phyloP scores from a whole-genome alignment of 257 asterid genomes.

The Solanum neorickii region DNA sequence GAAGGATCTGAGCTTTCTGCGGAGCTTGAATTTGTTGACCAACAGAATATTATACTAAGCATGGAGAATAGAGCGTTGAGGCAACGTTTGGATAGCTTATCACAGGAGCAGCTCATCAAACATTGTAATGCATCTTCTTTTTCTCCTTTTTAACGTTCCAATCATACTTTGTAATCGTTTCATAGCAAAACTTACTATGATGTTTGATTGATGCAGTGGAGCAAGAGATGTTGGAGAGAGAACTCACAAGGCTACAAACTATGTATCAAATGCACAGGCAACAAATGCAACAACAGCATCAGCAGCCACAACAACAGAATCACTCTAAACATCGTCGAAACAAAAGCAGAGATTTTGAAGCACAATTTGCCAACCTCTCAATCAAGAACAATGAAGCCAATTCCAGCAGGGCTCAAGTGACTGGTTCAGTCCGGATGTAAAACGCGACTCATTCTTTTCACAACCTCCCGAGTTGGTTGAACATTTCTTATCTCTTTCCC shows the following conservation, averaged over 20 bases:
- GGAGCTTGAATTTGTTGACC: slow-evolving; percentile 72
- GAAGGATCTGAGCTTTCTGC: slow-evolving; percentile 58
- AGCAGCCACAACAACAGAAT: slow-evolving; percentile 20
- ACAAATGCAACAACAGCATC: slow-evolving; percentile 37
- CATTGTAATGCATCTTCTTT: slow-evolving; percentile 27
- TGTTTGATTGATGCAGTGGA: slow-evolving; percentile 42
- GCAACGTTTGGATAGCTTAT: slow-evolving; percentile 66
- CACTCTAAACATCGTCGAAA: slow-evolving; percentile 31
- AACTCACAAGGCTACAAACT: slow-evolving; percentile 61
- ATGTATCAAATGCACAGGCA: slow-evolving; percentile 40
- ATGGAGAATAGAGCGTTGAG: slow-evolving; percentile 81
- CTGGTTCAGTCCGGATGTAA: slow-evolving; percentile 21
- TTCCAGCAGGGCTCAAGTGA: slow-evolving; percentile 23
- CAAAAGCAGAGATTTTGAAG: slow-evolving; percentile 36
- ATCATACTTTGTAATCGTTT: background rate
- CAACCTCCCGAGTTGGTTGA: background rate
- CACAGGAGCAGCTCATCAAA: slow-evolving; percentile 81
- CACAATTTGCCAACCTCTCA: slow-evolving; percentile 14
- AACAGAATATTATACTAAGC: slow-evolving; percentile 63
- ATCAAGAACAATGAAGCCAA: slow-evolving; percentile 25
- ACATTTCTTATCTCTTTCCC: background rate
- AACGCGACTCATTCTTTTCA: background rate
- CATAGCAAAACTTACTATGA: background rate
- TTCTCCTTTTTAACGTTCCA: background rate
- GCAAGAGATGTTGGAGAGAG: slow-evolving; percentile 81